These are phyloP conservation scores for Leccinum uliginosum DNA, from an alignment of 768 basidiomycete genomes.

Conservation along the genomic window DNA sequence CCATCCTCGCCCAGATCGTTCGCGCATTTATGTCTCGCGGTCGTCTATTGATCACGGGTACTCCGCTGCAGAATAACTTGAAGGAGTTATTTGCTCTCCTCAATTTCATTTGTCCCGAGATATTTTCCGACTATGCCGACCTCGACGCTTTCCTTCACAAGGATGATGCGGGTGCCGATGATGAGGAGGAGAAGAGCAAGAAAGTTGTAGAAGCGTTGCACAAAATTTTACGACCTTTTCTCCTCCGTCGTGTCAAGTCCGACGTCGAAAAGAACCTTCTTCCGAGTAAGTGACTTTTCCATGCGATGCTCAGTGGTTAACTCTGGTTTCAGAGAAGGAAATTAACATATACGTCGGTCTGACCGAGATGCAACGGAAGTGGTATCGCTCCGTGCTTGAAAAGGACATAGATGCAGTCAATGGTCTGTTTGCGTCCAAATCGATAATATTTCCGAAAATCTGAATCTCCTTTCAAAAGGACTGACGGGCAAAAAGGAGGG, in stretches of 20 bases:
- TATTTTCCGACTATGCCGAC: conserved; percentile 88
- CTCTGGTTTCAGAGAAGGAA: conserved; percentile 71
- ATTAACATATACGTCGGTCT: conserved; percentile 98
- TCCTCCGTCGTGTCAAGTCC: conserved; percentile 88
- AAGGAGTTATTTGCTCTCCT: conserved; percentile 91
- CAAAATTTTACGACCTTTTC: conserved; percentile 93
- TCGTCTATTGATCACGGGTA: conserved; percentile 91
- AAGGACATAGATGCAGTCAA: conserved; percentile 99
- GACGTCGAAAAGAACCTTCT: conserved; percentile 96
- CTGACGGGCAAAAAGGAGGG: conserved; percentile 97
- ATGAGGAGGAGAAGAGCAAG: conserved; percentile 80
- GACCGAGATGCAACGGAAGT: conserved; percentile 96
- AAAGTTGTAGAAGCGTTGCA: conserved; percentile 95
- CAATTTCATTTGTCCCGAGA: conserved; percentile 97
- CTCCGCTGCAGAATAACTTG: conserved; percentile 93
- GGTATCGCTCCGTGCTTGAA: conserved; percentile 94
- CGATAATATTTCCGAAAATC: background rate
- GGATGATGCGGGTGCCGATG: conserved; percentile 62
- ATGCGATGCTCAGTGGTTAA: background rate
- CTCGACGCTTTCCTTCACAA: conserved; percentile 93
- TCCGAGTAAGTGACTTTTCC: conserved; percentile 56
- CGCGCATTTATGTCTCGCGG: conserved; percentile 86
- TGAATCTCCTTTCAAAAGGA: conserved; percentile 39
- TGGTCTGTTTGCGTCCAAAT: conserved; percentile 41
- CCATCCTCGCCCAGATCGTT: conserved; percentile 91